phyloP scores from a whole-genome alignment of 164 flowering plant species.

The Magnolia sinica region DNA sequence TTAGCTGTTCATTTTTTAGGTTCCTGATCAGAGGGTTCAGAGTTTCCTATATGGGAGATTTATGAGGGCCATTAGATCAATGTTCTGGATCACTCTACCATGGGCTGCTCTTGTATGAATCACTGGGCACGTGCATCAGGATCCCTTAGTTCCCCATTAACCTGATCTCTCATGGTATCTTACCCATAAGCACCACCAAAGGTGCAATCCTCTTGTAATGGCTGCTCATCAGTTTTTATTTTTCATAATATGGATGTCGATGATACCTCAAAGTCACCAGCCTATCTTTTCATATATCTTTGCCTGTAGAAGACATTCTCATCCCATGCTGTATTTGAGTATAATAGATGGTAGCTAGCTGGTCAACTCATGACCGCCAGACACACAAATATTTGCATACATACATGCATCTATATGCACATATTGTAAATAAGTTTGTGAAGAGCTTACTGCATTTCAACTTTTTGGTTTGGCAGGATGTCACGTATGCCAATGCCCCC shows the following conservation, averaged over 20 bases:
- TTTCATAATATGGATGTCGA: not conserved
- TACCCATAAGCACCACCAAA: not conserved
- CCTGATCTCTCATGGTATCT: not conserved
- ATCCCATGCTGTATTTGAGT: not conserved
- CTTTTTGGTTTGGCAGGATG: slow-evolving; percentile 39
- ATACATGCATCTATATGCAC: not conserved
- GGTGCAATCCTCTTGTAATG: not conserved
- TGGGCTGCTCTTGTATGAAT: not conserved
- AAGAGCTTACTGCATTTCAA: not conserved
- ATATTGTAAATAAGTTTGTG: not conserved
- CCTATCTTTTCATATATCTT: not conserved
- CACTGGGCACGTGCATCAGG: no score
- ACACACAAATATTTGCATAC: not conserved
- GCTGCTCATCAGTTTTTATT: not conserved
- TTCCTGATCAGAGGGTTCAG: no score
- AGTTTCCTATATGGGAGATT: not conserved
- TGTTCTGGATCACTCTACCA: not conserved
- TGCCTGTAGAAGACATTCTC: not conserved
- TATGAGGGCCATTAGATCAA: not conserved
- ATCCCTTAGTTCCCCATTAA: no score
- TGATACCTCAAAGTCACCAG: not conserved
- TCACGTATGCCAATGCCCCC: slow-evolving; percentile 22
- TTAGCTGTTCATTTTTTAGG: not conserved
- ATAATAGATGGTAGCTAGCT: not conserved
- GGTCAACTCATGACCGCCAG: not conserved